A percentile compares a stretch with the other conserved stretches of the same genome.
phyloP scores from a whole-genome alignment of 129 eudicot genomes.

The Arctium lappa region DNA sequence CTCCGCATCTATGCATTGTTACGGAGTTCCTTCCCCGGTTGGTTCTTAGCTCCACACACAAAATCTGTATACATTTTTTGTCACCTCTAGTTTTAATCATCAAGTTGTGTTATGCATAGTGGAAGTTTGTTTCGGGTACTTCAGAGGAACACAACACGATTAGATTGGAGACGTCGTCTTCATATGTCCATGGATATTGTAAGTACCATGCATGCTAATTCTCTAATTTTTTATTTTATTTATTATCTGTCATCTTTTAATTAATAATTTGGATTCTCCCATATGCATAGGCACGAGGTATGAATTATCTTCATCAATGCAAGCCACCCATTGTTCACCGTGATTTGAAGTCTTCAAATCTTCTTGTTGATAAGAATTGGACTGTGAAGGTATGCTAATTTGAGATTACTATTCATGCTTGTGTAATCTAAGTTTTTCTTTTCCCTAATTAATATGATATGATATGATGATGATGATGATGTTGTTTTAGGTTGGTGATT shows the following conservation, averaged over 20 bases:
- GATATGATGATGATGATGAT: too few relatives aligned
- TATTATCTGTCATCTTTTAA: too few relatives aligned
- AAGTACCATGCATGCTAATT: neutral
- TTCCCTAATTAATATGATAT: neutral
- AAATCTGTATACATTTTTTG: neutral
- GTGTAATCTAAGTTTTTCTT: neutral
- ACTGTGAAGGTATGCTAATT: slow-evolving; percentile 53
- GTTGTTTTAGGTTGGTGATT: slow-evolving; percentile 69
- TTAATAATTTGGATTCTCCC: neutral
- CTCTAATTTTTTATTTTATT: too few relatives aligned
- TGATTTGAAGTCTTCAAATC: slow-evolving; percentile 89
- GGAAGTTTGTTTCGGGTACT: slow-evolving; percentile 78
- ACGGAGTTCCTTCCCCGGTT: slow-evolving; percentile 95
- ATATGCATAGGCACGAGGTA: slow-evolving; percentile 60
- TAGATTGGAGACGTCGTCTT: slow-evolving; percentile 72
- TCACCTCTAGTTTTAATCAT: neutral
- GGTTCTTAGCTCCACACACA: slow-evolving; percentile 5
- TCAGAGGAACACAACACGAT: slow-evolving; percentile 45
- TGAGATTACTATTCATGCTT: neutral
- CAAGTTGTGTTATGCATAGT: slow-evolving; percentile 23
- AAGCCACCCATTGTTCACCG: slow-evolving; percentile 84
- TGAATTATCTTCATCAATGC: slow-evolving; percentile 83
- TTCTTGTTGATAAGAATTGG: slow-evolving; percentile 90
- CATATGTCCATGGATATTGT: slow-evolving; percentile 93
- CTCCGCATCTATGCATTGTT: slow-evolving; percentile 80